Percentiles rank a stretch among this genome's conserved stretches.
These are phyloP conservation scores for Saccharomyces hybrid DNA, from an alignment of 1,139 yeast species.

Conservation along the genomic window DNA sequence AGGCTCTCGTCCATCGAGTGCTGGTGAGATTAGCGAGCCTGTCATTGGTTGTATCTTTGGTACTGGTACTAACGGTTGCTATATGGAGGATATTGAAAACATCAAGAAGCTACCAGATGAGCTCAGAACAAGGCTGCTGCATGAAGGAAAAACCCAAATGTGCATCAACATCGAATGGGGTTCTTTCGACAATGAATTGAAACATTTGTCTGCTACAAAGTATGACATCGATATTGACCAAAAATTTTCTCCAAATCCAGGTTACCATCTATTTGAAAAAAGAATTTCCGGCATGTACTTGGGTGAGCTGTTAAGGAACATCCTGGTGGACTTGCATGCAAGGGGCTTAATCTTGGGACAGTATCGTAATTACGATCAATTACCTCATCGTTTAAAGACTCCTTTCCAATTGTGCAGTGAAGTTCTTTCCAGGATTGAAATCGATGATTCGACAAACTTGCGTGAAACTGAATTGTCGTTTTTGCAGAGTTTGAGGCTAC, in stretches of 20 bases:
- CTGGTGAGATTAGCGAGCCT: conserved; percentile 60
- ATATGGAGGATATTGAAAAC: conserved; percentile 62
- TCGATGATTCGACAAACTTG: conserved; percentile 67
- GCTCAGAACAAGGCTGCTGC: conserved; percentile 34
- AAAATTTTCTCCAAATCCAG: conserved; percentile 66
- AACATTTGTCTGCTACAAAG: conserved; percentile 63
- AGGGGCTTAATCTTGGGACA: conserved; percentile 52
- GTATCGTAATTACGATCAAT: conserved; percentile 42
- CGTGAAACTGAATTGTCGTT: conserved; percentile 59
- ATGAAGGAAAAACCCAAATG: conserved; percentile 59
- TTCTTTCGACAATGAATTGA: conserved; percentile 77
- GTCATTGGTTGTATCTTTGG: conserved; percentile 88
- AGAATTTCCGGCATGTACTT: conserved; percentile 90
- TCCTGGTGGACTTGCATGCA: conserved; percentile 59
- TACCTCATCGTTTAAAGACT: conserved; percentile 60
- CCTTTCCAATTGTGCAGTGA: conserved; percentile 79
- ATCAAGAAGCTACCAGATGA: conserved; percentile 55
- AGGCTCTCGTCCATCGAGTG: conserved; percentile 36
- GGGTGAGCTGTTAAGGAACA: conserved; percentile 79
- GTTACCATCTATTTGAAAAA: conserved; percentile 87
- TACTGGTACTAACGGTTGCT: conserved; percentile 96
- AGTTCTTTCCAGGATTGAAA: conserved; percentile 73
- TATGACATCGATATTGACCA: conserved; percentile 66
- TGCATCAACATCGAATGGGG: conserved; percentile 97
- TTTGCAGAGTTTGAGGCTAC: conserved; percentile 56